Base-by-base conservation (phyloP, 2,329 filamentous ascomycete species). In the Colletotrichum kahawae region DNA sequence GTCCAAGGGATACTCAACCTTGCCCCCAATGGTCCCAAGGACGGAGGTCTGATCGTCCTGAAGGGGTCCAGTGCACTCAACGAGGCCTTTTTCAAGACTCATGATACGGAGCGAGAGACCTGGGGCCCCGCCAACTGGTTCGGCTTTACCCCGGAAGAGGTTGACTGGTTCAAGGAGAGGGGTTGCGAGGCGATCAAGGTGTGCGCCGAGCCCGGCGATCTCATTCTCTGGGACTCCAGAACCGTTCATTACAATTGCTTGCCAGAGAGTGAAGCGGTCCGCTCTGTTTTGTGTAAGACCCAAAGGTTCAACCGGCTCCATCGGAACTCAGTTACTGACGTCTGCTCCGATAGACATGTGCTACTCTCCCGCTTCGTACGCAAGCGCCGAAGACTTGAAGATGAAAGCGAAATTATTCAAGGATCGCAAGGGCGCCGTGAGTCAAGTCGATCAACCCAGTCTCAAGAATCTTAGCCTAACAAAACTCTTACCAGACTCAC, bases 381-480 rank as follows among this genome's bases (percentile, higher is more conserved):
- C 57, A 12, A 60, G 27, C 1, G 31, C 31, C 16, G 31, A 60
- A 60, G 57, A 60, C 18, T 60, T 60, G 31, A 1, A 60, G 57
- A n/a, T 33, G 29, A 60, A 60, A 2, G 57, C 57, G 29, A 29
- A 60, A 18, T 14, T 60, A n/a, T 60, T 60, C 57, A 60, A 34
- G 7, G 57, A 60, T 3, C 29, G 57, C 2, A 60, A 31, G 27
- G 57, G 57, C 1, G 34, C 57, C 29, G 57, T 60, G 16, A 34
- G 57, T 60, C 57, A 34, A 1, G n/a, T 21, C 13, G 57, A 24
- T 0, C 54, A 18, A 29, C 14, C n/a, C 10, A n/a, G 14, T n/a
- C 14, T 16, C 12, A 0, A n/a, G 31, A 18, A 2, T 0, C 0
- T 21, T 1, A 1, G 1, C 16, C 57, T 60, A 33, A 60, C 18